Conservation (phyloP, 768 basidiomycete genomes). For the Lanmaoa rubissima region DNA sequence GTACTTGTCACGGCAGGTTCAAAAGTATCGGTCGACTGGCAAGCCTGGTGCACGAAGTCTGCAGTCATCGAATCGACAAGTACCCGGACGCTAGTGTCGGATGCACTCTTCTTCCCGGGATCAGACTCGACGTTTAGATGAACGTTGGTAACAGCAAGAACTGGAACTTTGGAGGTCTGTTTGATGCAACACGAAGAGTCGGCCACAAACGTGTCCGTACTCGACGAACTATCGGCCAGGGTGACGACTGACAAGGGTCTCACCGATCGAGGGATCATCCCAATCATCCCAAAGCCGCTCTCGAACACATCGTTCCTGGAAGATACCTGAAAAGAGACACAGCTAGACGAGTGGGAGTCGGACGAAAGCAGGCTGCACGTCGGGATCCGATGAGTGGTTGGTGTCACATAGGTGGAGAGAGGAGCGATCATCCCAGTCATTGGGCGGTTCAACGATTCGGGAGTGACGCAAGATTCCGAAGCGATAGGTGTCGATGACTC, state of each 20-base stretch:
- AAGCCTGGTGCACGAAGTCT: background rate
- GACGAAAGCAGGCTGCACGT: background rate
- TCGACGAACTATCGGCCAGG: constrained; percentile 13
- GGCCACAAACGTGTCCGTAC: constrained; percentile 23
- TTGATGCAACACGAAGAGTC: constrained; percentile 21
- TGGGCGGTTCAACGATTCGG: background rate
- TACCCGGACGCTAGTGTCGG: background rate
- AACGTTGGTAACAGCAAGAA: background rate
- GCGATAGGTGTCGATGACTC: background rate
- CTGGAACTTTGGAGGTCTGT: constrained; percentile 3
- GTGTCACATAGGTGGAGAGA: constrained; percentile 4
- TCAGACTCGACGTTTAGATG: background rate
- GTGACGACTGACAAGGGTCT: constrained; percentile 9
- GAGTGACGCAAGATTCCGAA: background rate
- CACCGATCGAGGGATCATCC: background rate
- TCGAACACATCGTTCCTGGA: background rate
- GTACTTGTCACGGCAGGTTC: constrained; percentile 19
- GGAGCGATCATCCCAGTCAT: background rate
- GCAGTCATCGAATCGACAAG: background rate
- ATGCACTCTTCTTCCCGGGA: background rate
- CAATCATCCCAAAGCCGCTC: constrained; percentile 1
- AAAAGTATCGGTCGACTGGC: constrained; percentile 2
- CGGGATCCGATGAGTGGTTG: background rate
- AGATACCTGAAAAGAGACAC: constrained; percentile 10
- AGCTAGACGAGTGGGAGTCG: background rate